Evolutionary conservation across 2,329 filamentous ascomycete genomes (phyloP).

Genomic region (Calonectria naviculata): DNA sequence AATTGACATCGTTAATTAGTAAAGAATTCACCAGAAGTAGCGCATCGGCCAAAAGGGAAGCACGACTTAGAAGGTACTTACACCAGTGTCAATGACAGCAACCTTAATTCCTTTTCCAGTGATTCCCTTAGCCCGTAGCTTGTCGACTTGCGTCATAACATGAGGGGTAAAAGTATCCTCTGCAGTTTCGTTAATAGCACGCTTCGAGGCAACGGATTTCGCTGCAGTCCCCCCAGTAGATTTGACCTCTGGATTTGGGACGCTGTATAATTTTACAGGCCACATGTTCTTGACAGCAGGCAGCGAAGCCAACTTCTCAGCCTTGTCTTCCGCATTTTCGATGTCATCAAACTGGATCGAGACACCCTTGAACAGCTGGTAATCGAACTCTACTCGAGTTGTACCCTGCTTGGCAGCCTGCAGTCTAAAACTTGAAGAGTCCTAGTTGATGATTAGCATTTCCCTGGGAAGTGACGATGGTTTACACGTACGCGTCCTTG

Average conservation of each 20-base stretch:
- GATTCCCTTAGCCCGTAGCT: constrained; percentile 59
- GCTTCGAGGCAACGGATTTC: neutral
- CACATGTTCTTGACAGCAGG: constrained; percentile 61
- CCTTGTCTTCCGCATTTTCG: constrained; percentile 55
- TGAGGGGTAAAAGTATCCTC: constrained; percentile 43
- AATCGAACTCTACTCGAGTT: constrained; percentile 60
- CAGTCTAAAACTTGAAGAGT: neutral
- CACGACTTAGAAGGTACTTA: constrained; percentile 44
- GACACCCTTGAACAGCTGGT: constrained; percentile 64
- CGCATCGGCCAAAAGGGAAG: no score
- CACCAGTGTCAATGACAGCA: constrained; percentile 65
- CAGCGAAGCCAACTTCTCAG: constrained; percentile 52
- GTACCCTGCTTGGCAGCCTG: constrained; percentile 50
- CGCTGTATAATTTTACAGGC: constrained; percentile 57
- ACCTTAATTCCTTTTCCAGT: constrained; percentile 64
- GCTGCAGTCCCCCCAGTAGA: neutral
- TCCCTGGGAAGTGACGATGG: no score
- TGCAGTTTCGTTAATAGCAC: neutral
- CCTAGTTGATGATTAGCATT: neutral
- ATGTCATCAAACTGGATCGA: constrained; percentile 64
- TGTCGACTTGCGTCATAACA: constrained; percentile 68
- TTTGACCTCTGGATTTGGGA: constrained; percentile 44
- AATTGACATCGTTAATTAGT: neutral
- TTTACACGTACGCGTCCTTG: neutral
- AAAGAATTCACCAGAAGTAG: no score